Conservation (phyloP, 2,329 filamentous ascomycete genomes). For the Drechslera avenae region DNA sequence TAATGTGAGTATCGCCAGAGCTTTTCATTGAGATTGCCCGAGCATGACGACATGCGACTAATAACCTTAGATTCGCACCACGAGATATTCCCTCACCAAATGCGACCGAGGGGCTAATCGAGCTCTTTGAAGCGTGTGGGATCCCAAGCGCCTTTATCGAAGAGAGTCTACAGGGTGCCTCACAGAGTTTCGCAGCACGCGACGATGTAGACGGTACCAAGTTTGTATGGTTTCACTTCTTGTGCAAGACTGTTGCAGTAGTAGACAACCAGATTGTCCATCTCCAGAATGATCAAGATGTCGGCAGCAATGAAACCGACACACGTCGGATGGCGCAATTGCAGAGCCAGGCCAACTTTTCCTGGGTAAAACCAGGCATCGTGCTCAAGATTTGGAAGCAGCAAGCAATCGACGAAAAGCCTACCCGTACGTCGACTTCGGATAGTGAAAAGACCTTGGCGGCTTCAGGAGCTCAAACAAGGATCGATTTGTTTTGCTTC, state of each 20-base stretch:
- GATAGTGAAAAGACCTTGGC: slow-evolving; percentile 19
- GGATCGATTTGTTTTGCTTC: slow-evolving; percentile 38
- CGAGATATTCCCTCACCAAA: slow-evolving; percentile 22
- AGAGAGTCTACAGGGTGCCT: slow-evolving; percentile 32
- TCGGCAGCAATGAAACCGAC: neutral
- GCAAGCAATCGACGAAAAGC: neutral
- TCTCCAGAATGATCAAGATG: neutral
- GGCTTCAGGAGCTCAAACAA: neutral
- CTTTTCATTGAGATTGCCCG: no score
- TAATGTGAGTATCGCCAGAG: slow-evolving; percentile 27
- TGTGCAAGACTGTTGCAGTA: slow-evolving; percentile 32
- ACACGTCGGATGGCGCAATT: neutral
- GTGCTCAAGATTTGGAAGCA: slow-evolving; percentile 27
- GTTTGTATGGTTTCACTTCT: slow-evolving; percentile 38
- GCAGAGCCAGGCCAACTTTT: slow-evolving; percentile 31
- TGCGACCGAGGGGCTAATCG: slow-evolving; percentile 10
- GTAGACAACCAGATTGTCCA: slow-evolving; percentile 16
- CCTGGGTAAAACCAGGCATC: slow-evolving; percentile 35
- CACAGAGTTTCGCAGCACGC: slow-evolving; percentile 36
- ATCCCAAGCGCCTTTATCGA: slow-evolving; percentile 35
- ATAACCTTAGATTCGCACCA: slow-evolving; percentile 30
- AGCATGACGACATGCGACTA: neutral
- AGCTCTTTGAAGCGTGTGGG: slow-evolving; percentile 25
- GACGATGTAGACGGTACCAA: slow-evolving; percentile 22
- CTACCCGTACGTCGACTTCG: slow-evolving; percentile 18